Evolutionary conservation across 2,329 filamentous ascomycete species (phyloP).

Genomic region (Stagonosporopsis tanaceti): DNA sequence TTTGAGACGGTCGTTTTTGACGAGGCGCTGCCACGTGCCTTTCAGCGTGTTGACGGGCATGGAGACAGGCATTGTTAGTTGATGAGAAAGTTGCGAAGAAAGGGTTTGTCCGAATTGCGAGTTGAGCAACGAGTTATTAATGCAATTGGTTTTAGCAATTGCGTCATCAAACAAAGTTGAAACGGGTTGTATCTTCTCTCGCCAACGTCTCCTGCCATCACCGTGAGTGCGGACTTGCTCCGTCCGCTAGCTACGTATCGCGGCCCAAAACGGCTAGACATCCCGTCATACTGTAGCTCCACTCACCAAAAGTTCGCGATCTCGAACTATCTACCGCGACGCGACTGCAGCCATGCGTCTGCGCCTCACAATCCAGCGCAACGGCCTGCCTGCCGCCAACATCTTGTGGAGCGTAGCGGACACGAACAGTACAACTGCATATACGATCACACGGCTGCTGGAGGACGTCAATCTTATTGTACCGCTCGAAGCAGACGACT

Average conservation of each 20-base stretch:
- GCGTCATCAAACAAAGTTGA: conserved; percentile 20
- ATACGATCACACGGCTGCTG: conserved; percentile 77
- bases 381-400: conserved; percentile 48
- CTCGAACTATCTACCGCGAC: conserved; percentile 6
- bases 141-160: not conserved
- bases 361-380: conserved; percentile 47
- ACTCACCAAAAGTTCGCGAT: conserved; percentile 22
- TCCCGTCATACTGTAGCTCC: conserved; percentile 14
- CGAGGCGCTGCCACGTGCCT: conserved; percentile 50
- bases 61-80: conserved; percentile 31
- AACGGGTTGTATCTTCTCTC: conserved; percentile 4
- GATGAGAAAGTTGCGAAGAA: not conserved
- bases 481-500: conserved; percentile 80
- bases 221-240: conserved; percentile 10
- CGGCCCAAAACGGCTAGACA: conserved; percentile 18
- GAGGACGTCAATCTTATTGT: conserved; percentile 80
- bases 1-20: conserved; percentile 57
- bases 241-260: conserved; percentile 8
- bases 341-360: conserved; percentile 44
- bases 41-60: conserved; percentile 38
- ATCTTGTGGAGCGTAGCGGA: conserved; percentile 49
- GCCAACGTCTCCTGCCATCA: conserved; percentile 3
- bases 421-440: conserved; percentile 39
- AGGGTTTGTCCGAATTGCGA: not conserved
- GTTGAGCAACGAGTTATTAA: not conserved